These are phyloP conservation scores for Irpex sp. DNA, from an alignment of 1,284 basidiomycete genomes.

Conservation along the genomic window DNA sequence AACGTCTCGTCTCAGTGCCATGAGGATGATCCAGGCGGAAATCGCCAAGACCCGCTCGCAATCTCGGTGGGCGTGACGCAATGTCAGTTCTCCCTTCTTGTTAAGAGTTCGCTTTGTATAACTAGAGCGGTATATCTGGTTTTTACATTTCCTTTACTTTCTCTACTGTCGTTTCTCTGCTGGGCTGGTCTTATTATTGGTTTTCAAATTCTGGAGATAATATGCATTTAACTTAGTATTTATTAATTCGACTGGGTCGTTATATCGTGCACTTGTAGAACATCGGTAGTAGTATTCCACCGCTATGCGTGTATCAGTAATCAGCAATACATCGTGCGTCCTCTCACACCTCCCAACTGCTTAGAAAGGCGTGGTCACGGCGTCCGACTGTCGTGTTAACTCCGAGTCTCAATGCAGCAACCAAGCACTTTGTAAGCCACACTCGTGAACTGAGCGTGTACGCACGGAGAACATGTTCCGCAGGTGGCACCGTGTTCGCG, in stretches of 20 bases:
- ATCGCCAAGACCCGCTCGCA: background rate
- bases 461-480: no score
- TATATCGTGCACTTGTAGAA: background rate
- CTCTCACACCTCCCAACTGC: background rate
- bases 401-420: background rate
- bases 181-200: background rate
- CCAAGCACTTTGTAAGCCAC: background rate
- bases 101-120: background rate
- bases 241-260: background rate
- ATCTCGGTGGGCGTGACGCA: background rate
- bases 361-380: background rate
- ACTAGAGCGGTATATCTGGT: background rate
- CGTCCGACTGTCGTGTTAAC: background rate
- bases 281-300: background rate
- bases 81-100: background rate
- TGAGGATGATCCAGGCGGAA: background rate
- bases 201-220: background rate
- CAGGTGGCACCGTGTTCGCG: no score
- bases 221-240: background rate
- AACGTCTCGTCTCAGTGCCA: background rate
- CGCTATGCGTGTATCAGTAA: background rate
- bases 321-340: background rate
- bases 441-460: background rate
- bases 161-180: background rate
- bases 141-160: background rate